phyloP scores from a whole-genome alignment of 805 yeast genomes.

The Candida insectorum region DNA sequence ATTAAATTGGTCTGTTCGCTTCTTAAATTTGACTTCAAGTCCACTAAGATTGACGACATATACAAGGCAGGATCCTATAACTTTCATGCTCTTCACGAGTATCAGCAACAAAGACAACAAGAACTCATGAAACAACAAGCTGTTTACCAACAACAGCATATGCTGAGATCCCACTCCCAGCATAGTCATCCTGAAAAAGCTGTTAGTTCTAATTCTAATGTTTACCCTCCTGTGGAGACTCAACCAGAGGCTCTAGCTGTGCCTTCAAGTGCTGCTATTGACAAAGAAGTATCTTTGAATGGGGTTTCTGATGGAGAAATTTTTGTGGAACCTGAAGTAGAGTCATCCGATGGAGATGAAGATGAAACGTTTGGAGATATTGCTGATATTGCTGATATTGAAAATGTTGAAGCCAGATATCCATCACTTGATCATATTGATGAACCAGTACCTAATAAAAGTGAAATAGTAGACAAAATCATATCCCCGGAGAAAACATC shows the following conservation, averaged over 20 bases:
- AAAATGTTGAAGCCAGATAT: constrained; percentile 48
- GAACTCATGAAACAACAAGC: constrained; percentile 35
- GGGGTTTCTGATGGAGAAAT: neutral
- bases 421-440: constrained; percentile 44
- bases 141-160: constrained; percentile 37
- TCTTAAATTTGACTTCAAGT: constrained; percentile 30
- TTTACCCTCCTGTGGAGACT: neutral
- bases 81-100: constrained; percentile 52
- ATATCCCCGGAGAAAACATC: no score
- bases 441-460: neutral
- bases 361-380: constrained; percentile 25
- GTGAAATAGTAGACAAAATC: no score
- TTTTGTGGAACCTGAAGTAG: neutral
- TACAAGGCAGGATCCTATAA: constrained; percentile 53
- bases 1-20: constrained; percentile 59
- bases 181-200: no score
- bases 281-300: no score
- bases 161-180: constrained; percentile 18
- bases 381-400: constrained; percentile 40
- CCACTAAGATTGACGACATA: constrained; percentile 36
- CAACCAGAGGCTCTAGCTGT: neutral
- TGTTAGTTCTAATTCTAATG: neutral
- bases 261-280: neutral
- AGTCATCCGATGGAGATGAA: neutral
- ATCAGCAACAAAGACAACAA: constrained; percentile 38